phyloP scores from a whole-genome alignment of 2,329 filamentous ascomycete genomes.

The Calcarisporium arbuscula region DNA sequence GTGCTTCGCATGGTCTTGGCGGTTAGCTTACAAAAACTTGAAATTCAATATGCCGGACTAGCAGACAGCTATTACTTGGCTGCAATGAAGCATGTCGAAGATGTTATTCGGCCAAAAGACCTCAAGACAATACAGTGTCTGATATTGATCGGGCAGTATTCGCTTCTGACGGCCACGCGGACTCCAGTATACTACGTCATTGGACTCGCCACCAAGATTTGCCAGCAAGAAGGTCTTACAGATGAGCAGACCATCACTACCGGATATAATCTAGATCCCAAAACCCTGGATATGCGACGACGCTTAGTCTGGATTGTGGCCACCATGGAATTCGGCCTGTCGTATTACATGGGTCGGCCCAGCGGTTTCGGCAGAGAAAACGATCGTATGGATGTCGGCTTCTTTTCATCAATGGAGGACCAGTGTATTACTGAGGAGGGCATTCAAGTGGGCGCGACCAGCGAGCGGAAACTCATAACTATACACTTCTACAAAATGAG shows the following conservation, averaged over 20 bases:
- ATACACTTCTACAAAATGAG: conserved; percentile 95
- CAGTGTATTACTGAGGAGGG: conserved; percentile 73
- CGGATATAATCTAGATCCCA: conserved; percentile 56
- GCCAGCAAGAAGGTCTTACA: conserved; percentile 79
- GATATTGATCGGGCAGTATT: conserved; percentile 82
- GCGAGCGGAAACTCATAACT: conserved; percentile 78
- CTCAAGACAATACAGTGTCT: conserved; percentile 86
- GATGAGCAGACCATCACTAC: conserved; percentile 81
- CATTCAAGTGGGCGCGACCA: conserved; percentile 64
- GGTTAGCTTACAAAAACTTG: conserved; percentile 89
- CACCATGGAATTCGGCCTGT: conserved; percentile 82
- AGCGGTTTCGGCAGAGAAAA: conserved; percentile 76
- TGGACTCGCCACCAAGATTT: conserved; percentile 79
- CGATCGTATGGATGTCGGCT: conserved; percentile 78
- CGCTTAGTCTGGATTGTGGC: conserved; percentile 83
- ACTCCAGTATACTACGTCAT: conserved; percentile 92
- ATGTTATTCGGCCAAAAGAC: conserved; percentile 80
- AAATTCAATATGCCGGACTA: conserved; percentile 81
- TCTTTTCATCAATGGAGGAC: conserved; percentile 79
- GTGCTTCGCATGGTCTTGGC: conserved; percentile 86
- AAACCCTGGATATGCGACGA: conserved; percentile 84
- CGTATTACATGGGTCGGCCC: conserved; percentile 81
- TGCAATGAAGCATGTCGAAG: conserved; percentile 77
- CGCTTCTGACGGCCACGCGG: conserved; percentile 81
- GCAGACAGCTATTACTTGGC: conserved; percentile 94